phyloP scores from a whole-genome alignment of 306 rosid species.

The Vigna unguiculata region DNA sequence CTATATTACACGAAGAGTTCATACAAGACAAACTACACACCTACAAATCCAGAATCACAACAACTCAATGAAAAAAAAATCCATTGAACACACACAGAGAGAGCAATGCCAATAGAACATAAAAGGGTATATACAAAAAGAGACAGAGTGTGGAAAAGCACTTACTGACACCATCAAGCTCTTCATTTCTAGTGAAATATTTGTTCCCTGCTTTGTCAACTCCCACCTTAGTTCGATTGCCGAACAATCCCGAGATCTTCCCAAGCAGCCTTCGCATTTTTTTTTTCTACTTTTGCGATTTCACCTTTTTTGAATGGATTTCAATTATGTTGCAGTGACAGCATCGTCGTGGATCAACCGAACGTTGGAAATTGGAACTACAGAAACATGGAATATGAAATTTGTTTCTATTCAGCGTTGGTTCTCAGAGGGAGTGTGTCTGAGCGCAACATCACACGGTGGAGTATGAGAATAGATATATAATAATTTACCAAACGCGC shows the following conservation, averaged over 20 bases:
- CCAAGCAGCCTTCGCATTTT: conserved; percentile 75
- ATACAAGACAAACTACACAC: conserved; percentile 1
- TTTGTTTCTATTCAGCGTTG: conserved; percentile 18
- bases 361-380: conserved; percentile 30
- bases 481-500: not conserved
- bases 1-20: not conserved
- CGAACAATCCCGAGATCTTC: conserved; percentile 62
- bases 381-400: not conserved
- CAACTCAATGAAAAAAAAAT: not conserved
- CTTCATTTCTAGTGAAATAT: conserved; percentile 72
- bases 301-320: not conserved
- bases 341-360: conserved; percentile 32
- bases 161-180: conserved; percentile 82
- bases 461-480: too few relatives aligned
- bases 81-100: conserved; percentile 3
- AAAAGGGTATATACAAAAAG: not conserved
- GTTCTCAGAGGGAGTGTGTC: not conserved
- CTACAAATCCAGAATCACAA: conserved; percentile 33
- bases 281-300: not conserved
- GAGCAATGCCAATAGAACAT: not conserved
- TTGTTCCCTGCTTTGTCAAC: conserved; percentile 79
- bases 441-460: not conserved
- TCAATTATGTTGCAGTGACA: conserved; percentile 31
- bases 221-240: conserved; percentile 64
- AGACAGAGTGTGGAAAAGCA: conserved; percentile 45